phyloP scores from a whole-genome alignment of 1,284 basidiomycete species.

The Leccinum holopus region DNA sequence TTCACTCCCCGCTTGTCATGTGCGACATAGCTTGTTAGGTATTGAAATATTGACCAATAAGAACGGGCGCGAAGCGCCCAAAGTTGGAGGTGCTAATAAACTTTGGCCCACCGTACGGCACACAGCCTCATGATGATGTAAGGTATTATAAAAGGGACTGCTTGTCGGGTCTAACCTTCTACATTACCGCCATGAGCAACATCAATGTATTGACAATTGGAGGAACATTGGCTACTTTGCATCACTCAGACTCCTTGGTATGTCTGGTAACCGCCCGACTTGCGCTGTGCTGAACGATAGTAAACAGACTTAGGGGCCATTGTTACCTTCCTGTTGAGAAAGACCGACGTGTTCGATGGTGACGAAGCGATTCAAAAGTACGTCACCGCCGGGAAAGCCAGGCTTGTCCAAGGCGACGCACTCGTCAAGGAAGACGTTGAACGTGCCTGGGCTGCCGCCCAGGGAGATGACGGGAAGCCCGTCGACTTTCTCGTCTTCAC shows the following conservation, averaged over 20 bases:
- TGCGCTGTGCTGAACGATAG: background rate
- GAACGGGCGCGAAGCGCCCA: background rate
- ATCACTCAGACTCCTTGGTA: conserved; percentile 51
- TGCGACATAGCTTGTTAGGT: background rate
- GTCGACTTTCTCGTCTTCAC: conserved; percentile 28
- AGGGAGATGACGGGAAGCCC: conserved; percentile 16
- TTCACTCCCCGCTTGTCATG: background rate
- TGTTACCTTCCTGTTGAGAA: conserved; percentile 51
- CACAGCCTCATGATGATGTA: conserved; percentile 8
- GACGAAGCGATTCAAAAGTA: conserved; percentile 44
- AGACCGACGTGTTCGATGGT: conserved; percentile 40
- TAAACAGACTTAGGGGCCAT: conserved; percentile 44
- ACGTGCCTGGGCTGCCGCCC: conserved; percentile 41
- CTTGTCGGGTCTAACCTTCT: background rate
- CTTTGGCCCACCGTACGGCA: background rate
- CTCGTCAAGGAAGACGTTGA: conserved; percentile 43
- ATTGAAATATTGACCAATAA: background rate
- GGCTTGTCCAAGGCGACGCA: conserved; percentile 49
- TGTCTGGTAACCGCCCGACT: background rate
- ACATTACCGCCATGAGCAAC: conserved; percentile 23
- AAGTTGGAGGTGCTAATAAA: background rate
- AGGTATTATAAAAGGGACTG: conserved; percentile 12
- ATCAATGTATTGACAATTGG: conserved; percentile 50
- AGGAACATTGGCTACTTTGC: conserved; percentile 64
- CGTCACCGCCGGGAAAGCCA: conserved; percentile 42